Conservation (phyloP, 371 early-diverging fungal species). For the Coemansia sp. region DNA sequence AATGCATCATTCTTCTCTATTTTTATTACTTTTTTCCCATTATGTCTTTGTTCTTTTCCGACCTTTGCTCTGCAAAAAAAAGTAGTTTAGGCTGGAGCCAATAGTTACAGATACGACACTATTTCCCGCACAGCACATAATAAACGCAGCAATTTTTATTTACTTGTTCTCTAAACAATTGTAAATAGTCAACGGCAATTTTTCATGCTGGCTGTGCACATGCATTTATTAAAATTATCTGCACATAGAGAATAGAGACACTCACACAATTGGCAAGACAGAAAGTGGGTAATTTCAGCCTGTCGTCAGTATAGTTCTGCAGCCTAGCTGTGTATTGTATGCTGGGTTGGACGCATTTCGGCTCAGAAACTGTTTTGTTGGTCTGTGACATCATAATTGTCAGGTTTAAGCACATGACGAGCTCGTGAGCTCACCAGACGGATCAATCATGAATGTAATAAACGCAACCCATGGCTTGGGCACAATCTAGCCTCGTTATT, state of each 20-base stretch:
- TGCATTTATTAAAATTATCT: conserved; percentile 17
- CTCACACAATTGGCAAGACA: conserved; percentile 5
- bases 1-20: background rate
- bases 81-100: background rate
- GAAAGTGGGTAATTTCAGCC: background rate
- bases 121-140: background rate
- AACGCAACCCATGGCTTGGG: background rate
- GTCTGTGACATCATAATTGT: background rate
- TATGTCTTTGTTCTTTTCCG: background rate
- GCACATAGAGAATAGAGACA: conserved; percentile 1
- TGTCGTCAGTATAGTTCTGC: background rate
- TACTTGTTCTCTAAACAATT: conserved; percentile 1
- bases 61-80: background rate
- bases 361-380: background rate
- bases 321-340: too few relatives aligned
- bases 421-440: conserved; percentile 1
- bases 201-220: conserved; percentile 4
- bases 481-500: background rate
- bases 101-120: background rate
- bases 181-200: conserved; percentile 16
- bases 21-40: background rate
- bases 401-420: conserved; percentile 1
- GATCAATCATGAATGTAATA: conserved; percentile 1
- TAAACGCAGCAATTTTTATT: background rate
- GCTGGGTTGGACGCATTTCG: background rate